Percentiles rank a stretch among this genome's conserved stretches.
Conservation (phyloP, 139 green algal species). For the Chloropicon primus region DNA sequence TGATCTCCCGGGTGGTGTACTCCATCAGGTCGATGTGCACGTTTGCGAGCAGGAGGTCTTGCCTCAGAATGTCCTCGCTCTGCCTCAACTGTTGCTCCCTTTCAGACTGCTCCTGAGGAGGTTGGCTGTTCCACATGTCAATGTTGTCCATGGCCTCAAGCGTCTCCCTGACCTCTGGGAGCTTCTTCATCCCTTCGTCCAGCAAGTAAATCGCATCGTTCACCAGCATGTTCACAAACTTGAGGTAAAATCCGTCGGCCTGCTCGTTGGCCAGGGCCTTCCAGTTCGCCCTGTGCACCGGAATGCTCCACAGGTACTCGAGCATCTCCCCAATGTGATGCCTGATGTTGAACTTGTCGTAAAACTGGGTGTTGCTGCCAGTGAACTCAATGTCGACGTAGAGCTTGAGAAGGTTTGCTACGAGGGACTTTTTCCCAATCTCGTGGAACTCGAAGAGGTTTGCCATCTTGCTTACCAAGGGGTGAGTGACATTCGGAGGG, state of each 20-base stretch:
- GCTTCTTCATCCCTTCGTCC: constrained; percentile 70
- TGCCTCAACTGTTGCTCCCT: constrained; percentile 21
- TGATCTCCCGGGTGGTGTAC: constrained; percentile 46
- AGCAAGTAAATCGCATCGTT: constrained; percentile 83
- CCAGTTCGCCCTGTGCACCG: constrained; percentile 17
- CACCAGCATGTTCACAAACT: constrained; percentile 84
- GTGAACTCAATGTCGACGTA: constrained; percentile 63
- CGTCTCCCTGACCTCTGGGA: constrained; percentile 41
- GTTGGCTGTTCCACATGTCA: constrained; percentile 25
- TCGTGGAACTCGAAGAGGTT: constrained; percentile 71
- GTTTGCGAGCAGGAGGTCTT: constrained; percentile 37
- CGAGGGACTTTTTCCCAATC: constrained; percentile 54
- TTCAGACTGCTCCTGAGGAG: background rate
- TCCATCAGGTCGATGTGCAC: constrained; percentile 49
- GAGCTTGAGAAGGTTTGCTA: constrained; percentile 64
- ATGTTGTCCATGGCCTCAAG: constrained; percentile 40
- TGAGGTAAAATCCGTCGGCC: constrained; percentile 35
- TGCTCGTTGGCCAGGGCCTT: background rate
- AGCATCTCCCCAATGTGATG: constrained; percentile 70
- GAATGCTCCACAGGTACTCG: constrained; percentile 23
- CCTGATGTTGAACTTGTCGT: constrained; percentile 86
- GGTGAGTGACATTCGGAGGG: background rate
- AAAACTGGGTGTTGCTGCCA: constrained; percentile 53
- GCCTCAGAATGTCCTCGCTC: constrained; percentile 1
- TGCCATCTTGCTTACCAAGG: constrained; percentile 1